A percentile compares a stretch with the other conserved stretches of the same genome.
Evolutionary conservation across 75 land plant species (phyloP).

Genomic region (Pseudotsuga menziesii): DNA sequence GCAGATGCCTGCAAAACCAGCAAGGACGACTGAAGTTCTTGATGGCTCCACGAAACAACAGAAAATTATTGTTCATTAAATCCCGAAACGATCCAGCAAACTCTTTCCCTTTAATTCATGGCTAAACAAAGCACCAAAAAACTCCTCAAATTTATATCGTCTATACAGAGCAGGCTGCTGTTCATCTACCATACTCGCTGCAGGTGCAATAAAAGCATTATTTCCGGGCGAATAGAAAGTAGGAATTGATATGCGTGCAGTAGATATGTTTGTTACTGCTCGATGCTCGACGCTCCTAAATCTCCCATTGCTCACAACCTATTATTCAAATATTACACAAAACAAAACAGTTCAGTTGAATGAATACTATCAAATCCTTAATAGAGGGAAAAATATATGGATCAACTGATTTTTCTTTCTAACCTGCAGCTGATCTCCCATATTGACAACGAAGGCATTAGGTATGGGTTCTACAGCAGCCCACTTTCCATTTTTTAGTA

Average conservation of each 20-base stretch:
- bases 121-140: no score
- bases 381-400: no score
- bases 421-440: neutral
- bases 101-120: no score
- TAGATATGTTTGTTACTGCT: slow-evolving; percentile 26
- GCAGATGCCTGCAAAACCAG: no score
- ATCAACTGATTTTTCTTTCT: neutral
- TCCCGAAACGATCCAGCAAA: no score
- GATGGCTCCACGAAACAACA: no score
- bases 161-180: neutral
- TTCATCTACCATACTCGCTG: slow-evolving; percentile 22
- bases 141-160: no score
- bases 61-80: no score
- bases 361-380: no score
- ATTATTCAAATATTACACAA: neutral
- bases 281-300: slow-evolving; percentile 51
- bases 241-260: slow-evolving; percentile 48
- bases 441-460: neutral
- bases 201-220: slow-evolving; percentile 44
- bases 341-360: no score
- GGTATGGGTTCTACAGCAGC: slow-evolving; percentile 15
- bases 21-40: no score
- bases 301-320: slow-evolving; percentile 24
- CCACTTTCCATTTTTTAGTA: slow-evolving; percentile 36
- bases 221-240: slow-evolving; percentile 38